Evolutionary conservation across 345 rosid genomes (phyloP).

Genomic region (Murraya paniculata): DNA sequence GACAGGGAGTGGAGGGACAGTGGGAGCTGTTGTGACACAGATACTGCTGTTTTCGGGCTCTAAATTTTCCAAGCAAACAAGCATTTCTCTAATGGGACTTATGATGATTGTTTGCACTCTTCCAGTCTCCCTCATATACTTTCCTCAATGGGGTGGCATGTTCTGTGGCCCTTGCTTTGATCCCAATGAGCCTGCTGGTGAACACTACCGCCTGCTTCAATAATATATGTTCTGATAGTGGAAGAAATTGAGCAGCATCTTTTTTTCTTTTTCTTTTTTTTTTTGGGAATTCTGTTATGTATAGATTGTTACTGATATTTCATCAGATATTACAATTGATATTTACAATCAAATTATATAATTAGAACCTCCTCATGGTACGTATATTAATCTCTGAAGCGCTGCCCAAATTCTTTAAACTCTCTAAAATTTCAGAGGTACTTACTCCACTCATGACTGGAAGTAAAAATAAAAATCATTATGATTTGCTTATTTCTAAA

Average conservation of each 20-base stretch:
- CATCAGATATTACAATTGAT: too few relatives aligned
- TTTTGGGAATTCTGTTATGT: too few relatives aligned
- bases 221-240: neutral
- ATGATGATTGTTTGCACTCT: slow-evolving; percentile 55
- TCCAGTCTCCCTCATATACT: slow-evolving; percentile 48
- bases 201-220: slow-evolving; percentile 34
- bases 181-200: slow-evolving; percentile 1
- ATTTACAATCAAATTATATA: too few relatives aligned
- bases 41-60: slow-evolving; percentile 61
- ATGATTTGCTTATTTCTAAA: too few relatives aligned
- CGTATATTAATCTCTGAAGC: too few relatives aligned
- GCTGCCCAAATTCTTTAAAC: too few relatives aligned
- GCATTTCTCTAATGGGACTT: slow-evolving; percentile 88
- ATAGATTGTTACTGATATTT: too few relatives aligned
- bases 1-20: slow-evolving; percentile 82
- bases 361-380: too few relatives aligned
- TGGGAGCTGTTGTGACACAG: slow-evolving; percentile 76
- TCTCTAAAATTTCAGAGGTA: too few relatives aligned
- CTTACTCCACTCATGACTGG: too few relatives aligned
- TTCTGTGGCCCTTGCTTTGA: slow-evolving; percentile 41
- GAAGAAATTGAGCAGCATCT: slow-evolving; percentile 8
- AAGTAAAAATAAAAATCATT: too few relatives aligned
- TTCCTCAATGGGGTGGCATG: slow-evolving; percentile 68
- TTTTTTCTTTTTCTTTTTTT: too few relatives aligned
- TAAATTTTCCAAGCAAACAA: slow-evolving; percentile 42